Evolutionary conservation across 2,329 filamentous ascomycete genomes (phyloP), one percentile per base, ranked within the genome.

Genomic region (Ophiostoma sp.): DNA sequence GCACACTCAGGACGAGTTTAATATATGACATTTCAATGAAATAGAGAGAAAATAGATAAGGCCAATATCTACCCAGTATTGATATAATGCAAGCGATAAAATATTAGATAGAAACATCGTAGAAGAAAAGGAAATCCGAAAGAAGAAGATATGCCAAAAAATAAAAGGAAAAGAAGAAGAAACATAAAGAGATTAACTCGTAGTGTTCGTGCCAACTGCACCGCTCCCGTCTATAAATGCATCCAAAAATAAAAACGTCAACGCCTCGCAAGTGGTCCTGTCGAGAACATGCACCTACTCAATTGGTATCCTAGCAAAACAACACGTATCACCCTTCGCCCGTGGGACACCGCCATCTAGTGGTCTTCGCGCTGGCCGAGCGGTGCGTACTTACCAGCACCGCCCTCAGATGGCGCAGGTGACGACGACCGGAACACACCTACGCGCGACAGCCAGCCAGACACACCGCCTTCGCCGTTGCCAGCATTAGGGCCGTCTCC

Each of bases 371-470:
- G 73, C 67, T 82, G 79, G 45, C 76, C 78, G 66, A 81, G 72
- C 11, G 78, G 78, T 64, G 77, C 77, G 71, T 81, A 81, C 71
- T 77, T 75, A 36, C 74, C 77, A 49, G 75, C 76, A 58, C 74
- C 72, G 16, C 76, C 75, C 42, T 76, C 75, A 55, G 62, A 9
- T n/a, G 75, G 76, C 55, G 76, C 75, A 36, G 74, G 74, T 0
- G 75, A 72, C 40, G 74, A 74, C n/a, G 78, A 74, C n/a, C 77
- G 77, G 12, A 79, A 78, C 27, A 80, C 76, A 4, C 73, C 72
- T 64, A 82, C 75, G 36, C 78, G 76, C 8, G 75, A 78, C 9
- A 82, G 73, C 84, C 84, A 87, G 8, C 82, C 82, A 40, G 82
- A 79, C 47, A 85, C 78, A 68, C 81, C 77, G 36, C 66, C 40